Percentiles rank a stretch among this genome's conserved stretches.
phyloP scores from a whole-genome alignment of 202 grass and related monocot genomes.

The Schoenoplectus tabernaemontani region DNA sequence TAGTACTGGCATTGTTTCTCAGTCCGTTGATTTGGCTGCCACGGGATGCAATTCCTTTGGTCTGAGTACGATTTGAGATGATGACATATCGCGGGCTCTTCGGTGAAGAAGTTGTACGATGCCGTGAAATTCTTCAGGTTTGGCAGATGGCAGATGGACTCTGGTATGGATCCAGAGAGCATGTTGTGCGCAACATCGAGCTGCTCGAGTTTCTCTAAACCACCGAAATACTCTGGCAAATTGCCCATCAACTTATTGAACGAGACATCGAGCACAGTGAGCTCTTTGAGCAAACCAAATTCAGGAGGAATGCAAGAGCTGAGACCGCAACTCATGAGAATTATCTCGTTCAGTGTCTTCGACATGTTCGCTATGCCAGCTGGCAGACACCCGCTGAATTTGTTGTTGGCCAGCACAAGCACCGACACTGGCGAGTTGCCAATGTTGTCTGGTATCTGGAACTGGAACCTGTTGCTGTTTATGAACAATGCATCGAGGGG shows the following conservation, averaged over 20 bases:
- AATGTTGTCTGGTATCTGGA: slow-evolving; percentile 67
- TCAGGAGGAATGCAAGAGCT: slow-evolving; percentile 59
- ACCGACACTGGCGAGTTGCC: slow-evolving; percentile 74
- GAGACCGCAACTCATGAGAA: slow-evolving; percentile 58
- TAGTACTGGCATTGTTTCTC: slow-evolving; percentile 16
- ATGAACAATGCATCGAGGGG: slow-evolving; percentile 70
- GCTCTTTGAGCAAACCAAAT: slow-evolving; percentile 35
- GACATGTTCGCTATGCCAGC: slow-evolving; percentile 74
- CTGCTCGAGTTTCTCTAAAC: slow-evolving; percentile 28
- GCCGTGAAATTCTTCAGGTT: slow-evolving; percentile 30
- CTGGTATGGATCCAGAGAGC: slow-evolving; percentile 22
- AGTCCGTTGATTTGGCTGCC: slow-evolving; percentile 3
- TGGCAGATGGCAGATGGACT: slow-evolving; percentile 24
- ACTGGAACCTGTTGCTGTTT: slow-evolving; percentile 71
- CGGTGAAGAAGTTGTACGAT: slow-evolving; percentile 33
- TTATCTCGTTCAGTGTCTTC: slow-evolving; percentile 51
- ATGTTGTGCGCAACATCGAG: slow-evolving; percentile 30
- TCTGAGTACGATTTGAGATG: slow-evolving; percentile 6
- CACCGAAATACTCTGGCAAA: slow-evolving; percentile 36
- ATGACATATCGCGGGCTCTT: slow-evolving; percentile 21
- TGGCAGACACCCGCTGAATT: slow-evolving; percentile 64
- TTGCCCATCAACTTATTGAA: slow-evolving; percentile 56
- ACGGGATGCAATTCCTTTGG: slow-evolving; percentile 25
- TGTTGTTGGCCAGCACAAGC: slow-evolving; percentile 76
- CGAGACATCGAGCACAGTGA: slow-evolving; percentile 74